phyloP scores from a whole-genome alignment of 2,329 filamentous ascomycete genomes.

The Celoporthe dispersa region DNA sequence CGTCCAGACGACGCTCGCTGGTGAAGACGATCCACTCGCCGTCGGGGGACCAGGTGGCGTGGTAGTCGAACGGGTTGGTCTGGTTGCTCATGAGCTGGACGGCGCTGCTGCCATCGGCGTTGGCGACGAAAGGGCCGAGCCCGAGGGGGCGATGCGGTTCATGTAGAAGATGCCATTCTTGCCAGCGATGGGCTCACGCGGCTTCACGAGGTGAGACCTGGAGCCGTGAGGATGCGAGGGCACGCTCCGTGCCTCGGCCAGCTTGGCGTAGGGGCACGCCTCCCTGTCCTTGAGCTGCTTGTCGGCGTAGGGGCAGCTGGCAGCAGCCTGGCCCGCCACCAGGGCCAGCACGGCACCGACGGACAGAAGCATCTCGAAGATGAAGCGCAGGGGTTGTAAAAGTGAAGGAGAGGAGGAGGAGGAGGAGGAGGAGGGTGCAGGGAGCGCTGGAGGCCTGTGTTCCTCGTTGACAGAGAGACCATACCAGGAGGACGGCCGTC shows the following conservation, averaged over 20 bases:
- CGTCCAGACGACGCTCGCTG: slow-evolving; percentile 43
- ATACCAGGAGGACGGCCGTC: not conserved
- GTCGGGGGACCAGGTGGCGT: slow-evolving; percentile 44
- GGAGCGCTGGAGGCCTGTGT: not conserved
- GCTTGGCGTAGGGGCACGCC: slow-evolving; percentile 25
- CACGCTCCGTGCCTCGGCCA: slow-evolving; percentile 1
- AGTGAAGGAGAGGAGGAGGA: no score
- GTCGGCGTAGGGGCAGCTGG: slow-evolving; percentile 24
- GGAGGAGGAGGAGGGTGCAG: no score
- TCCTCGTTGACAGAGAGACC: not conserved
- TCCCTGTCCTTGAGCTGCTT: slow-evolving; percentile 27
- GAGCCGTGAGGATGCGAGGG: not conserved
- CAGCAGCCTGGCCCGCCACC: slow-evolving; percentile 8
- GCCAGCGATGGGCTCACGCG: slow-evolving; percentile 13
- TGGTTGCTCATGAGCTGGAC: slow-evolving; percentile 38
- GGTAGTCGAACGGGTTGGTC: slow-evolving; percentile 43
- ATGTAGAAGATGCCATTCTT: slow-evolving; percentile 27
- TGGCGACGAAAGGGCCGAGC: slow-evolving; percentile 38
- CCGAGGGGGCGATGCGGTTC: slow-evolving; percentile 33
- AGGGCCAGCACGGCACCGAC: slow-evolving; percentile 14
- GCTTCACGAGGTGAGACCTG: slow-evolving; percentile 4
- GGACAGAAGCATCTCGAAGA: slow-evolving; percentile 10
- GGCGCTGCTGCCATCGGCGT: slow-evolving; percentile 45
- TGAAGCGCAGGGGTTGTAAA: no score
- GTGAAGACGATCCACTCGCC: slow-evolving; percentile 47